Base-by-base conservation (phyloP, 208 protist genomes). In the Trypanosoma mega region DNA sequence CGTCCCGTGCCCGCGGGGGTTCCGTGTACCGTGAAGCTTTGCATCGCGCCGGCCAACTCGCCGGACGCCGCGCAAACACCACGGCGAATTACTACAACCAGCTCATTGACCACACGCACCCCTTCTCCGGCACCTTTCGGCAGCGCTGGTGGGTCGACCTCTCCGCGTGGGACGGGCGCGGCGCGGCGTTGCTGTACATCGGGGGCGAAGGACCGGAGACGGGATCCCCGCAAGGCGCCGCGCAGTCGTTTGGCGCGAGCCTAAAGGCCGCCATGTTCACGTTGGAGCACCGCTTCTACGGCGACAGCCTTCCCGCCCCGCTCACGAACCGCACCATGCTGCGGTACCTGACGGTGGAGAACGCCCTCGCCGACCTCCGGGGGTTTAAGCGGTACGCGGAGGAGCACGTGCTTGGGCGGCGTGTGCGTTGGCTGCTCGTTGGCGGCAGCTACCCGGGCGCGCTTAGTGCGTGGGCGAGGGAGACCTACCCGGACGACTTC, bases 261-360 rank as follows among this genome's bases (percentile, higher is more conserved):
- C 57, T 30, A 12, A 46, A 53, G 18, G 62, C 72, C 26, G 45
- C 63, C 8, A 43, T 79, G n/a, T 63, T 83, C 30, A 51, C 62
- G 14, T 63, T 83, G 16, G 78, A 85, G 64, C 78, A 85, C 63
- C 78, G 78, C 53, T 85, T 68, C 44, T 85, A 85, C 52, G 78
- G 78, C n/a, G 68, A 80, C 23, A 75, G 69, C 50, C 18, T 81
- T 48, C 68, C 74, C 3, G 69, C 59, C 12, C 56, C 66, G 3
- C 68, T 78, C 16, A 74, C 66, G 11, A 51, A 77, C 39, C 46
- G 59, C 1, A 51, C 31, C 2, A 53, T 65, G 24, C 51, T 78
- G 20, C 27, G 52, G 47, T 63, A 74, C 12, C 61, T 85, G 37
- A 69, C 46, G 4, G 66, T 75, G 33, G 68, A 77, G 41, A 74